These are phyloP conservation scores for Arthrobotrys sinensis DNA, from an alignment of 2,329 filamentous ascomycete species.

Conservation along the genomic window DNA sequence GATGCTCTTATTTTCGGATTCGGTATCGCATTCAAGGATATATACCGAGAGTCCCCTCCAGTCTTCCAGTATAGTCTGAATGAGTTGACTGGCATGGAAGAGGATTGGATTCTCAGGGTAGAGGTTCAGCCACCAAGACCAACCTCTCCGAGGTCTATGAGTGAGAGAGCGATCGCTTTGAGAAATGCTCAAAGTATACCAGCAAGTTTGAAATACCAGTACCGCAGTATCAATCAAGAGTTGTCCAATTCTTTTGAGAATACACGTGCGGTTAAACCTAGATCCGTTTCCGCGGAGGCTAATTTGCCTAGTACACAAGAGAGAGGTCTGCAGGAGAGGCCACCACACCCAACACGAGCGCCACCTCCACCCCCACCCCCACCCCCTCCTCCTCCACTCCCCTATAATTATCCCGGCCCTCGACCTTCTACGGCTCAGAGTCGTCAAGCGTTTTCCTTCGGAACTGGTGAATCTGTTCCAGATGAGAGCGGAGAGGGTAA, in stretches of 20 bases:
- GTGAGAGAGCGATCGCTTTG: constrained; percentile 3
- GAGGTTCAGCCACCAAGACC: not conserved
- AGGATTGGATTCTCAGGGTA: constrained; percentile 41
- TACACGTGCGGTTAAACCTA: not conserved
- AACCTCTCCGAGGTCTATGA: not conserved
- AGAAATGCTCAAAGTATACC: constrained; percentile 19
- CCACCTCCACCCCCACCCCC: not conserved
- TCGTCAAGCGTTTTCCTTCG: not conserved
- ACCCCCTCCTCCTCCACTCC: too few species aligned
- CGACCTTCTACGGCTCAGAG: not conserved
- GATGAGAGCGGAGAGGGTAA: constrained; percentile 29
- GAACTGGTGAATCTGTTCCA: not conserved
- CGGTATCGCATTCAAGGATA: constrained; percentile 36
- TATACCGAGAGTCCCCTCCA: constrained; percentile 47
- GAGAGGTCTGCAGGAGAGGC: not conserved
- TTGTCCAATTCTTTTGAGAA: not conserved
- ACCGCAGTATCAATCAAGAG: constrained; percentile 12
- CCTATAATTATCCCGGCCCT: too few species aligned
- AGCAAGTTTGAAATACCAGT: constrained; percentile 12
- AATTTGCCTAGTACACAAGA: not conserved
- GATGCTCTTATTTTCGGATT: constrained; percentile 33
- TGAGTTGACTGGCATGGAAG: constrained; percentile 33
- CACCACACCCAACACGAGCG: not conserved
- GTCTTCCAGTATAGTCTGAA: constrained; percentile 33
- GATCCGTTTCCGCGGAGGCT: not conserved